Percentiles rank a stretch among this genome's conserved stretches.
These are phyloP conservation scores for Ceriops zippeliana DNA, from an alignment of 345 rosid species.

Conservation along the genomic window DNA sequence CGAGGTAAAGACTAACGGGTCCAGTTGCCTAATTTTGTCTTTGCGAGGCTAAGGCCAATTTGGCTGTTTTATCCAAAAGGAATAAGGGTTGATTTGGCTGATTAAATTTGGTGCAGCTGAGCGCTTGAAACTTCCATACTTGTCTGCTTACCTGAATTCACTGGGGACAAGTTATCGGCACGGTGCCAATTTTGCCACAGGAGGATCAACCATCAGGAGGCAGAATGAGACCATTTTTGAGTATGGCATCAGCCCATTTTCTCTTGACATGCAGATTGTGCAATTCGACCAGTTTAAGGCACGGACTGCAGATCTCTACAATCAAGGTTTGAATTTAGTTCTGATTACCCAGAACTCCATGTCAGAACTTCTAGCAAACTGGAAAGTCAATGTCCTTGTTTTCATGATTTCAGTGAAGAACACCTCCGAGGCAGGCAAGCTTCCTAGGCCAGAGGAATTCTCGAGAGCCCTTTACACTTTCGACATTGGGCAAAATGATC, in stretches of 20 bases:
- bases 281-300: slow-evolving; percentile 73
- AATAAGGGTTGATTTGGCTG: background rate
- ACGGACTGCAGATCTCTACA: slow-evolving; percentile 48
- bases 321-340: slow-evolving; percentile 34
- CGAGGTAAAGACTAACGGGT: background rate
- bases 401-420: slow-evolving; percentile 39
- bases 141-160: slow-evolving; percentile 86
- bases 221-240: slow-evolving; percentile 83
- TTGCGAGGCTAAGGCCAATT: background rate
- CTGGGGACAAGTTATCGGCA: slow-evolving; percentile 73
- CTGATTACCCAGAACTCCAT: background rate
- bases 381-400: no score
- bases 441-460: slow-evolving; percentile 71
- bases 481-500: slow-evolving; percentile 95
- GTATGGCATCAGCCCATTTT: slow-evolving; percentile 85
- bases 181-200: slow-evolving; percentile 91
- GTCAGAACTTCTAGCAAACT: no score
- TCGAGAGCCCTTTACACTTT: slow-evolving; percentile 81
- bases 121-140: slow-evolving; percentile 57
- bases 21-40: background rate
- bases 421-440: slow-evolving; percentile 47
- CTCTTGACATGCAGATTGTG: slow-evolving; percentile 79
- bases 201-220: slow-evolving; percentile 85
- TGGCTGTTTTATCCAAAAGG: background rate
- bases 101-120: slow-evolving; percentile 54